Conservation (phyloP, 208 protist species). For the Acanthamoeba triangularis region DNA sequence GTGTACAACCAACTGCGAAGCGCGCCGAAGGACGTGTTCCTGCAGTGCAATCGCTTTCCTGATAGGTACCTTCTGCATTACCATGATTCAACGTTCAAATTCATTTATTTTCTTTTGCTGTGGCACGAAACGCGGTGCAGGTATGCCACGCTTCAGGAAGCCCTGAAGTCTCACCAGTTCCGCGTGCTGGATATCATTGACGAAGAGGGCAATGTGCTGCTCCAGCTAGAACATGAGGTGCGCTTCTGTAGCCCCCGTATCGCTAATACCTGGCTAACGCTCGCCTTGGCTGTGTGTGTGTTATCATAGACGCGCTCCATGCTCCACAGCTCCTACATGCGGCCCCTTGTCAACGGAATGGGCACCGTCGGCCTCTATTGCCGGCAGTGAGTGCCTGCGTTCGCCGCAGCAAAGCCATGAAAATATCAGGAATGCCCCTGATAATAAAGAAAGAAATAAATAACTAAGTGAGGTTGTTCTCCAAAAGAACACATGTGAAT, state of each 20-base stretch:
- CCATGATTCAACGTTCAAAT: no score
- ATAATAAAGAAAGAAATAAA: no score
- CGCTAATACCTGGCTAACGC: no score
- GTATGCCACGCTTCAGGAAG: constrained; percentile 25
- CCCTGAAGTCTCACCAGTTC: constrained; percentile 12
- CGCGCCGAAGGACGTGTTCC: constrained; percentile 15
- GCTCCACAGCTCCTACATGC: constrained; percentile 41
- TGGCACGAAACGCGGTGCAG: no score
- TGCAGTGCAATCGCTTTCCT: constrained; percentile 12
- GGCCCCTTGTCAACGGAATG: constrained; percentile 14
- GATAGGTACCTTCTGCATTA: background rate
- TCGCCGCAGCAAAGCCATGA: no score
- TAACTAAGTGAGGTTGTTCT: no score
- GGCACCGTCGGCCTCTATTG: constrained; percentile 47
- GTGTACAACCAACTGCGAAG: background rate
- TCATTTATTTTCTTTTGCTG: no score
- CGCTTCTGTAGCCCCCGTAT: no score
- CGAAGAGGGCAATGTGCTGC: constrained; percentile 19
- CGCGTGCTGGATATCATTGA: constrained; percentile 35
- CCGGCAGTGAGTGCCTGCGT: background rate
- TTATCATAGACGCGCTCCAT: background rate
- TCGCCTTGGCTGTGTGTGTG: no score
- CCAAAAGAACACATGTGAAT: no score
- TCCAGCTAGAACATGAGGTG: constrained; percentile 51
- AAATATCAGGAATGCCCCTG: no score